phyloP scores from a whole-genome alignment of 768 basidiomycete genomes.

The Boletus subparvulus region DNA sequence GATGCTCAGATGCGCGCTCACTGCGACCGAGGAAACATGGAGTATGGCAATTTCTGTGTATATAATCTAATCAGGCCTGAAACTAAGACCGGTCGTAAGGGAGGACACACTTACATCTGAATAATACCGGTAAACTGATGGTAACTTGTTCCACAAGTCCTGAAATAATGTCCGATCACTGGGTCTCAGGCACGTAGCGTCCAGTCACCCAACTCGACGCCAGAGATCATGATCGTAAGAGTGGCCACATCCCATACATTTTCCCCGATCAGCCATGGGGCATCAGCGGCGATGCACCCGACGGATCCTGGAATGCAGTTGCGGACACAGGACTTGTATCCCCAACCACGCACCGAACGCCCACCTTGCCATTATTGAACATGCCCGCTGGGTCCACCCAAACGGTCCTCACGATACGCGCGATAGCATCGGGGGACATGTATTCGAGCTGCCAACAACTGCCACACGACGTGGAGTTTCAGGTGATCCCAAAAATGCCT shows the following conservation, averaged over 20 bases:
- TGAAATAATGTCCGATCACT: background rate
- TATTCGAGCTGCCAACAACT: conserved; percentile 60
- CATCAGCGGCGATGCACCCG: background rate
- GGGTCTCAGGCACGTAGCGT: background rate
- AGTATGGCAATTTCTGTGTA: no score
- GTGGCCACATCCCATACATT: background rate
- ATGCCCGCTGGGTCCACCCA: background rate
- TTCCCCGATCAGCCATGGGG: background rate
- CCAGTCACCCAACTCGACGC: background rate
- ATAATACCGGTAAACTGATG: background rate
- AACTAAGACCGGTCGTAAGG: background rate
- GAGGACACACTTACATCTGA: background rate
- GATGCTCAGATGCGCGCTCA: no score
- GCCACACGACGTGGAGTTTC: conserved; percentile 54
- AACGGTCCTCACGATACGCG: background rate
- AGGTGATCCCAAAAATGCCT: conserved; percentile 27
- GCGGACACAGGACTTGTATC: background rate
- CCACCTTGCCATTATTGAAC: background rate
- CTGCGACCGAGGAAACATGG: no score
- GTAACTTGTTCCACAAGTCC: background rate
- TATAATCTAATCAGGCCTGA: background rate
- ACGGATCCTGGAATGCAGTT: background rate
- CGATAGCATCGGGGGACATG: no score
- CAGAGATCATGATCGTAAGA: no score
- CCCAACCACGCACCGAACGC: no score